Base-by-base conservation (phyloP, 768 basidiomycete genomes). In the Rhizopogon salebrosus region DNA sequence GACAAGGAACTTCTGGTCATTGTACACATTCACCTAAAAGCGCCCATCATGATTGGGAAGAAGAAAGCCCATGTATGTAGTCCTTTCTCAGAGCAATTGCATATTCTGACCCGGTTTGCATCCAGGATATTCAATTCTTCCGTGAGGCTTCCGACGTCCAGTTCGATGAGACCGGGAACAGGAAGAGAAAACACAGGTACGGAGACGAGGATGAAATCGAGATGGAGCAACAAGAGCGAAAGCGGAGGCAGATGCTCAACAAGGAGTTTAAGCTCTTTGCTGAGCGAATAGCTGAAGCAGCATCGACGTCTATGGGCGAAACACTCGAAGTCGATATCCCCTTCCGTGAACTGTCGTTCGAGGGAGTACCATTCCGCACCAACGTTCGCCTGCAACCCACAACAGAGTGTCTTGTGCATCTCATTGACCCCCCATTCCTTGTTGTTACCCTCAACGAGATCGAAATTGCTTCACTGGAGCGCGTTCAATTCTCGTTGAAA, bases 161-260 rank as follows among this genome's bases (percentile, higher is more conserved):
- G 57, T 98, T 98, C 63, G 97, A 99, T 63, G 97, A 99, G 70
- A 98, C 97, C 1, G 97, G 97, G n/a, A 98, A 98, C 62, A 82
- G 95, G 60, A 98, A 98, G 70, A 83, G 95, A 51, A 94, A 97
- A 69, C 90, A 94, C 62, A 83, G 95, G 51, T 98, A 98, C 63
- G 94, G 94, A 26, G 97, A 98, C 63, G 97, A 99, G 68, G 97
- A 99, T 65, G 97, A 98, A 71, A 94, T 98, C 55, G 95, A 98
- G 74, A 89, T 95, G 74, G 97, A 98, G 65, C 95, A 98, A 65
- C 92, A 94, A 67, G 97, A 99, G 68, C 78, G 95, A 46, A 92
- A 89, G 70, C 85, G 93, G 27, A 76, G 94, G 48, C 89, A 88
- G 49, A 76, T 87, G 69, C 75, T 97, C 35, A 98, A 99, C 75